These are phyloP conservation scores for Ilex asprella DNA, from an alignment of 257 asterid species.

Conservation along the genomic window DNA sequence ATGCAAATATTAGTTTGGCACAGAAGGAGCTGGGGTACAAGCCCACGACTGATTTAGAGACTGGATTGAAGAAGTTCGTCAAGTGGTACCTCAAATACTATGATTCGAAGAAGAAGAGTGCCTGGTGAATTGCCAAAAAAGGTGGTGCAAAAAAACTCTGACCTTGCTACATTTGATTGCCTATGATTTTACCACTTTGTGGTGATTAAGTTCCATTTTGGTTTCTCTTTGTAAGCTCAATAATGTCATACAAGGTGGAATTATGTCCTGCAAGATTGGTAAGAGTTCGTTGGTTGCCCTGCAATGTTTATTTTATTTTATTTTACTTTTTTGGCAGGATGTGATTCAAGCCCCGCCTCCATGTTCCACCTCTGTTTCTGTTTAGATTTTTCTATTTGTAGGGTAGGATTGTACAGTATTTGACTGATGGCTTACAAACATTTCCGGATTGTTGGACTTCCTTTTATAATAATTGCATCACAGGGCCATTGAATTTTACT, in stretches of 20 bases:
- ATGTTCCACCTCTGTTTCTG: not conserved
- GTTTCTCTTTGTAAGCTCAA: not conserved
- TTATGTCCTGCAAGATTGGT: not conserved
- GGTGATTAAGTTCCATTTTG: too few relatives aligned
- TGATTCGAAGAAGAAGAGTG: not conserved
- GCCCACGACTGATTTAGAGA: not conserved
- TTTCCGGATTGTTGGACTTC: not conserved
- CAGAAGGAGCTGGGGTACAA: constrained; percentile 3
- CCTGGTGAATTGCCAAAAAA: not conserved
- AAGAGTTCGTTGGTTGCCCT: not conserved
- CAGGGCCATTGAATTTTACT: too few relatives aligned
- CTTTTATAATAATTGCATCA: not conserved
- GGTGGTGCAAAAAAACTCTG: not conserved
- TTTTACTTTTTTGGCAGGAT: not conserved
- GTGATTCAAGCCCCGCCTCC: not conserved
- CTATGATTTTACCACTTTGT: not conserved
- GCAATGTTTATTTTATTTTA: not conserved
- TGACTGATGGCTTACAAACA: not conserved
- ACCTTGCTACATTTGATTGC: not conserved
- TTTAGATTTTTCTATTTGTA: too few relatives aligned
- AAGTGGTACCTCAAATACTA: not conserved
- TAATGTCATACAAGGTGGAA: not conserved
- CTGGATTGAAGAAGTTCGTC: not conserved
- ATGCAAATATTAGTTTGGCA: constrained; percentile 1
- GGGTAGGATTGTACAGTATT: not conserved